A percentile compares a stretch with the other conserved stretches of the same genome.
Conservation (phyloP, 2,329 filamentous ascomycete genomes). For the Aureobasidium sp. region DNA sequence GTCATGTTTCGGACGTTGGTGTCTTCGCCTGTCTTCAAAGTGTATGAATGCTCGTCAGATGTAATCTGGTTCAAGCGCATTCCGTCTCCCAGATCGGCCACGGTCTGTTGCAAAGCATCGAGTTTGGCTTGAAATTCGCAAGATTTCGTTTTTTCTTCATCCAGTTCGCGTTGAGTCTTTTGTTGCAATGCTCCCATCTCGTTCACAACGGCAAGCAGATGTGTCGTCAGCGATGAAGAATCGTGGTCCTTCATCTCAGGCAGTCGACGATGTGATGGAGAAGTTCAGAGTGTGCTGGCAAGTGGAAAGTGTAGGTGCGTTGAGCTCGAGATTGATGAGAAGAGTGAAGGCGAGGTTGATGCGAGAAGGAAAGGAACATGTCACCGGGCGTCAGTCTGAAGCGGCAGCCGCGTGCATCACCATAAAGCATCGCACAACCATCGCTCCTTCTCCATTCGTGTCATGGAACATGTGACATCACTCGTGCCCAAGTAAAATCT, state of each 20-base stretch:
- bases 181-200: neutral
- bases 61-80: neutral
- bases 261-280: neutral
- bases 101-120: neutral
- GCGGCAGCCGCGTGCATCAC: neutral
- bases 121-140: neutral
- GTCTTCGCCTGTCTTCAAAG: neutral
- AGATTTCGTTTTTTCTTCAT: neutral
- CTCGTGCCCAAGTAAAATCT: neutral
- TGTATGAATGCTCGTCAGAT: neutral
- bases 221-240: neutral
- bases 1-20: neutral
- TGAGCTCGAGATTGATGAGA: neutral
- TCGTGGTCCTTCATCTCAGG: neutral
- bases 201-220: neutral
- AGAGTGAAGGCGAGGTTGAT: neutral
- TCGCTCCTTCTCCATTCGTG: neutral
- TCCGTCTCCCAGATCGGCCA: neutral
- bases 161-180: neutral
- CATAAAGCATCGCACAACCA: neutral
- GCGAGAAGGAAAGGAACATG: neutral
- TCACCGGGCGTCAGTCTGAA: neutral
- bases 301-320: neutral
- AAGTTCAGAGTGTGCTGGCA: neutral
- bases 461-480: neutral